Percentiles rank a stretch among this genome's conserved stretches.
phyloP scores from a whole-genome alignment of 306 rosid species.

The Fagus sylvatica region DNA sequence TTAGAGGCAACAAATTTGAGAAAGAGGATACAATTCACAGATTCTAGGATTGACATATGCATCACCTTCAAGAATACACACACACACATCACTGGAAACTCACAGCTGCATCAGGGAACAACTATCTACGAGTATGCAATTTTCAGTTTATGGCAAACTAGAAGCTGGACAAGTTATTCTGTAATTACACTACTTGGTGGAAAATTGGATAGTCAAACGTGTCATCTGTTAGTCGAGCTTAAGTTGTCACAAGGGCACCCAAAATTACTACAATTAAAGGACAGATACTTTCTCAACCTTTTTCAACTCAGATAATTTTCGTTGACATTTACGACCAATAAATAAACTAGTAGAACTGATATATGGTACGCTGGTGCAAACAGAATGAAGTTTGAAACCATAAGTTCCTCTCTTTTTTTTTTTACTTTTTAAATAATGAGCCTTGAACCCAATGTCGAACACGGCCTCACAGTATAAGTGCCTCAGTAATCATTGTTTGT shows the following conservation, averaged over 20 bases:
- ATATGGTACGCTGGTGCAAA: neutral
- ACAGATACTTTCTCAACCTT: neutral
- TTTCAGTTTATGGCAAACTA: neutral
- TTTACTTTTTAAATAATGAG: neutral
- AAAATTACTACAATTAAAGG: neutral
- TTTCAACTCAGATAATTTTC: neutral
- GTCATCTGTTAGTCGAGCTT: neutral
- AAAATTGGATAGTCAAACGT: neutral
- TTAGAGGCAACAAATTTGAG: constrained; percentile 1
- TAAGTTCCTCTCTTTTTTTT: neutral
- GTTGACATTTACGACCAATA: neutral
- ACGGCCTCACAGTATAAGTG: neutral
- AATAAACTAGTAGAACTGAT: neutral
- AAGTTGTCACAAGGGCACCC: constrained; percentile 13
- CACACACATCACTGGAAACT: neutral
- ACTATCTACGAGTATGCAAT: neutral
- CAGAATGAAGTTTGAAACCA: neutral
- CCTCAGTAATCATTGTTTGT: neutral
- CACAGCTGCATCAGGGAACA: neutral
- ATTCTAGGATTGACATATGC: neutral
- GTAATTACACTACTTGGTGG: neutral
- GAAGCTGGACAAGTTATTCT: neutral
- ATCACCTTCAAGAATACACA: neutral
- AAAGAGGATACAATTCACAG: constrained; percentile 1
- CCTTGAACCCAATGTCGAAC: neutral